phyloP scores from a whole-genome alignment of 228 moss, liverwort and hornwort species.

The Sphagnum magellanicum region DNA sequence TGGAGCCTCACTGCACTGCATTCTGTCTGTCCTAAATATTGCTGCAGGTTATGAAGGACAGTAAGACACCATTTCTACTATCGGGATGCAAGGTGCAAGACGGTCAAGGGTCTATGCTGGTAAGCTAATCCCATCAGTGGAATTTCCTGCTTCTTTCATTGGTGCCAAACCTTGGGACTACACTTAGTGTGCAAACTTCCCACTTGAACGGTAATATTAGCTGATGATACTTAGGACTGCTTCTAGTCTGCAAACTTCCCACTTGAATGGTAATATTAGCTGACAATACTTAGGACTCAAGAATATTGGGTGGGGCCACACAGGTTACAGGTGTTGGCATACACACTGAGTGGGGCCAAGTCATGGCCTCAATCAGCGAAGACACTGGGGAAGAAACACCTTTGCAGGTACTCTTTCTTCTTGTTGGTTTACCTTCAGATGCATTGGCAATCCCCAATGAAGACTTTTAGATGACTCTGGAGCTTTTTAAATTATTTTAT shows the following conservation, averaged over 20 bases:
- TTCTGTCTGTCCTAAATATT: neutral
- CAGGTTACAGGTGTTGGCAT: slow-evolving; percentile 85
- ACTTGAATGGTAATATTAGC: neutral
- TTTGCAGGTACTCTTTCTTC: slow-evolving; percentile 50
- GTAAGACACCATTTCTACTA: slow-evolving; percentile 60
- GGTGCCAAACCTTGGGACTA: too few species aligned
- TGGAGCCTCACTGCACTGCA: neutral
- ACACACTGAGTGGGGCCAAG: slow-evolving; percentile 89
- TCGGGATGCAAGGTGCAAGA: slow-evolving; percentile 94
- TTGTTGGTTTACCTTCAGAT: neutral
- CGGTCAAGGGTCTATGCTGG: slow-evolving; percentile 90
- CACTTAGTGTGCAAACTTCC: neutral
- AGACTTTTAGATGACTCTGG: neutral
- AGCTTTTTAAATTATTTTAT: too few species aligned
- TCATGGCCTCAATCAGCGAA: slow-evolving; percentile 87
- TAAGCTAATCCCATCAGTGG: slow-evolving; percentile 24
- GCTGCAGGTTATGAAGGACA: slow-evolving; percentile 66
- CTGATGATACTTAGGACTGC: neutral
- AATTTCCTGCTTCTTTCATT: neutral
- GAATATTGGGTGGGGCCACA: neutral
- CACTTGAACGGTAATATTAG: neutral
- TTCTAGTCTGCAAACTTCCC: neutral
- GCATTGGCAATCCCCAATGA: neutral
- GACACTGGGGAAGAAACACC: slow-evolving; percentile 97
- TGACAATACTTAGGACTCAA: neutral